Evolutionary conservation across 768 basidiomycete species (phyloP).

Genomic region (Psilocybe sp.): DNA sequence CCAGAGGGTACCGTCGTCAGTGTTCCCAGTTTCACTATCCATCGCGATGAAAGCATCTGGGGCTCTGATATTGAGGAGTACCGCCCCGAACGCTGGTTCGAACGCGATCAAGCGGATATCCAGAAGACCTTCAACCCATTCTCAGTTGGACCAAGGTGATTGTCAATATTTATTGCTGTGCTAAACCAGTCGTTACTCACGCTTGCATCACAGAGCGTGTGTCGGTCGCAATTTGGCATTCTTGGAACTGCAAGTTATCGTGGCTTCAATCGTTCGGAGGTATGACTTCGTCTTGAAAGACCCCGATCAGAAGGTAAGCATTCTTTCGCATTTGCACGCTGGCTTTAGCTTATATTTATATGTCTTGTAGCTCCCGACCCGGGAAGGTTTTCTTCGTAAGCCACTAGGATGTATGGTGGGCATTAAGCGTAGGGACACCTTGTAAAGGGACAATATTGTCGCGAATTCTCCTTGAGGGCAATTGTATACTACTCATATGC

Average conservation of each 20-base stretch:
- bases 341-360: neutral
- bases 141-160: slow-evolving; percentile 75
- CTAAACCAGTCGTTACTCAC: slow-evolving; percentile 4
- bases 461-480: too few relatives aligned
- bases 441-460: neutral
- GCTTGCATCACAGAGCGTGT: slow-evolving; percentile 53
- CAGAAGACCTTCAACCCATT: slow-evolving; percentile 84
- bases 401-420: slow-evolving; percentile 73
- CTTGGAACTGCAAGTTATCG: slow-evolving; percentile 77
- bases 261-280: slow-evolving; percentile 74
- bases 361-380: slow-evolving; percentile 54
- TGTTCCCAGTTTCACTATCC: slow-evolving; percentile 82
- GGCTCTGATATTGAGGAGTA: slow-evolving; percentile 73
- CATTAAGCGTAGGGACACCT: slow-evolving; percentile 57
- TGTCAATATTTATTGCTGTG: slow-evolving; percentile 3
- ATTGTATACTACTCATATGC: too few relatives aligned
- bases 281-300: slow-evolving; percentile 71
- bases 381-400: slow-evolving; percentile 88
- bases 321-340: neutral
- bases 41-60: slow-evolving; percentile 72
- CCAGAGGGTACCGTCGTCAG: slow-evolving; percentile 74
- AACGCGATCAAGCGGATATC: slow-evolving; percentile 55
- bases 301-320: slow-evolving; percentile 52
- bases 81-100: slow-evolving; percentile 86
- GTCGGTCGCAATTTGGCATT: slow-evolving; percentile 82